These are phyloP conservation scores for Fusarium sp. DNA, from an alignment of 2,329 filamentous ascomycete species.

Conservation along the genomic window DNA sequence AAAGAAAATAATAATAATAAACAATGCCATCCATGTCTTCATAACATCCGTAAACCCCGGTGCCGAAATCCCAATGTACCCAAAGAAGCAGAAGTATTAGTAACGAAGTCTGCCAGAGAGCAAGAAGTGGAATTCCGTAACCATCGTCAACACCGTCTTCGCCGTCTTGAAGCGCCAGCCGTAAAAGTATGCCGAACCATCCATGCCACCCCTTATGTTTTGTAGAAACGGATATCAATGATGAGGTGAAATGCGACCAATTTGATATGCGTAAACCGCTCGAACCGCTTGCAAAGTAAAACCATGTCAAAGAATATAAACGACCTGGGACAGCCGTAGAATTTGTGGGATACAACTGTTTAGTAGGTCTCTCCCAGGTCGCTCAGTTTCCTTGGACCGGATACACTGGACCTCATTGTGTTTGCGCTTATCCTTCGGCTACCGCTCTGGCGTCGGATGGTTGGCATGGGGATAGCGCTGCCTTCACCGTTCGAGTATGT, in stretches of 20 bases:
- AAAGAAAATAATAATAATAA: conserved; percentile 28
- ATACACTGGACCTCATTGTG: conserved; percentile 45
- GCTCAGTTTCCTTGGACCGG: conserved; percentile 52
- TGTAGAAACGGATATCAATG: conserved; percentile 37
- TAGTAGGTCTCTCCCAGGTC: conserved; percentile 66
- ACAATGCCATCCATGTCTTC: conserved; percentile 45
- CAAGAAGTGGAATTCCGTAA: conserved; percentile 42
- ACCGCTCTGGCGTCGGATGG: conserved; percentile 55
- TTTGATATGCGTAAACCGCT: conserved; percentile 31
- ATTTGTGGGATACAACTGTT: conserved; percentile 23
- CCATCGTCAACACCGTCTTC: conserved; percentile 44
- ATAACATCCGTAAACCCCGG: conserved; percentile 43
- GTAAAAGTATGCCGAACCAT: conserved; percentile 39
- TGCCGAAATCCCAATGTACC: conserved; percentile 40
- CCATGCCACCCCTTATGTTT: conserved; percentile 27
- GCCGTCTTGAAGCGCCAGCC: conserved; percentile 41
- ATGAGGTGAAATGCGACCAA: conserved; percentile 35
- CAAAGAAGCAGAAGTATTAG: conserved; percentile 39
- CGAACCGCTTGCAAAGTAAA: conserved; percentile 37
- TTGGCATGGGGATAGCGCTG: conserved; percentile 59
- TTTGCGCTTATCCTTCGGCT: conserved; percentile 54
- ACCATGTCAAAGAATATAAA: conserved; percentile 32
- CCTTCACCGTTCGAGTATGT: conserved; percentile 61
- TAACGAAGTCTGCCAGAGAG: conserved; percentile 37
- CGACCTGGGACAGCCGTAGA: conserved; percentile 16